These are phyloP conservation scores for Martensiomyces pterosporus DNA, from an alignment of 192 early-diverging fungal genomes.

Conservation along the genomic window DNA sequence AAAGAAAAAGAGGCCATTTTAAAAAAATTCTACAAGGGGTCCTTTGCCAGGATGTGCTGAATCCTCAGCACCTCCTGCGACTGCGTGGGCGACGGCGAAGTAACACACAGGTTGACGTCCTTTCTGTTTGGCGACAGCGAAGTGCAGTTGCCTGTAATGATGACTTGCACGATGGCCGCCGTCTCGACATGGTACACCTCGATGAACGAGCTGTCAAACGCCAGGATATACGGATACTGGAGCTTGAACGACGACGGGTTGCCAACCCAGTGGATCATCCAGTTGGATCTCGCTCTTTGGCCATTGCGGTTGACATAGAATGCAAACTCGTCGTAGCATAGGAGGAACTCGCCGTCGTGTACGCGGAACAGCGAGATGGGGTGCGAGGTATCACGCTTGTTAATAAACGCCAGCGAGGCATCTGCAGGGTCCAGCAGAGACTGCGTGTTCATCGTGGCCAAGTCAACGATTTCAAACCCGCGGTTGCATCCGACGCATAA, in stretches of 20 bases:
- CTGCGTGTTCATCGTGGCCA: constrained; percentile 80
- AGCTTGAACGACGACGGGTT: constrained; percentile 79
- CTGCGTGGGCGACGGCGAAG: constrained; percentile 38
- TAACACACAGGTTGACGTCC: constrained; percentile 40
- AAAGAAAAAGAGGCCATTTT: too few relatives aligned
- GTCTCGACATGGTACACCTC: constrained; percentile 83
- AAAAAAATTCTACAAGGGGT: constrained; percentile 29
- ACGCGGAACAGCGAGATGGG: constrained; percentile 83
- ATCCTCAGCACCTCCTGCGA: constrained; percentile 44
- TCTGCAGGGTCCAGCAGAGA: constrained; percentile 83
- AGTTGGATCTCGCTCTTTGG: constrained; percentile 63
- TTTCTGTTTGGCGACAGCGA: constrained; percentile 42
- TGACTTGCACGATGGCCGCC: constrained; percentile 64
- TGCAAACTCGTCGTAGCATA: constrained; percentile 93
- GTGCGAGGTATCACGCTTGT: constrained; percentile 68
- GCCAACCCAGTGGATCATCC: constrained; percentile 87
- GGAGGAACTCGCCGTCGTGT: constrained; percentile 69
- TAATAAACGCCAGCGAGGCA: constrained; percentile 71
- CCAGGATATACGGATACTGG: constrained; percentile 79
- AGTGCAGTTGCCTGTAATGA: constrained; percentile 52
- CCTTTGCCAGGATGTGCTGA: constrained; percentile 40
- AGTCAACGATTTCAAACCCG: constrained; percentile 92
- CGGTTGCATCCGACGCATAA: constrained; percentile 87
- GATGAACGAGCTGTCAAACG: constrained; percentile 87
- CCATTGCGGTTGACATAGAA: constrained; percentile 92